Percentiles rank a stretch among this genome's conserved stretches.
Conservation (phyloP, 139 green algal genomes). For the Coccomyxa sp. region DNA sequence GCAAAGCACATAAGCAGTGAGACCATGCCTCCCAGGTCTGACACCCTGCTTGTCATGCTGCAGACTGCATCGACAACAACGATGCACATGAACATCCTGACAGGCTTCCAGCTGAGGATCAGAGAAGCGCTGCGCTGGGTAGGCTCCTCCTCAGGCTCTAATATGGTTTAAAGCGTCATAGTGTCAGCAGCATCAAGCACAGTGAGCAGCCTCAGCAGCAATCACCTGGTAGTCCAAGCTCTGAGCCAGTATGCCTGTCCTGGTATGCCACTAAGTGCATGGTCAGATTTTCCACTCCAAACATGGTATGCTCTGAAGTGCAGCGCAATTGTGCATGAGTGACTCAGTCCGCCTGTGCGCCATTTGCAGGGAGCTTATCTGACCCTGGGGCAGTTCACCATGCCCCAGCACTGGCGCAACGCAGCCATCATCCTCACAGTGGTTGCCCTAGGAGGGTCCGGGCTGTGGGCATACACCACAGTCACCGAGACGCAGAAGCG, state of each 20-base stretch:
- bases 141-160: not conserved
- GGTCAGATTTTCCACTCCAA: not conserved
- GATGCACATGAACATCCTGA: not conserved
- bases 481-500: not conserved
- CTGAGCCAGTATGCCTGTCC: not conserved
- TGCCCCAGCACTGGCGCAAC: not conserved
- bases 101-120: not conserved
- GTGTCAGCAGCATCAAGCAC: too few species aligned
- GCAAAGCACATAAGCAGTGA: too few species aligned
- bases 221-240: not conserved
- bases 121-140: not conserved
- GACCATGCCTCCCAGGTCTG: too few species aligned
- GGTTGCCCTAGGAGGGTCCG: too few species aligned
- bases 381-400: not conserved
- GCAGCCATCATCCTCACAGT: not conserved
- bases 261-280: not conserved
- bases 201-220: not conserved
- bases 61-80: not conserved
- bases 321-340: not conserved
- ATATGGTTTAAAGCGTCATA: too few species aligned
- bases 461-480: not conserved
- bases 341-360: not conserved
- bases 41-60: not conserved
- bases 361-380: not conserved
- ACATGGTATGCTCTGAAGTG: too few species aligned